Percentiles rank a stretch among this genome's conserved stretches.
Evolutionary conservation across 2,329 filamentous ascomycete genomes (phyloP).

Genomic region (Neofusicoccum umdonicola): DNA sequence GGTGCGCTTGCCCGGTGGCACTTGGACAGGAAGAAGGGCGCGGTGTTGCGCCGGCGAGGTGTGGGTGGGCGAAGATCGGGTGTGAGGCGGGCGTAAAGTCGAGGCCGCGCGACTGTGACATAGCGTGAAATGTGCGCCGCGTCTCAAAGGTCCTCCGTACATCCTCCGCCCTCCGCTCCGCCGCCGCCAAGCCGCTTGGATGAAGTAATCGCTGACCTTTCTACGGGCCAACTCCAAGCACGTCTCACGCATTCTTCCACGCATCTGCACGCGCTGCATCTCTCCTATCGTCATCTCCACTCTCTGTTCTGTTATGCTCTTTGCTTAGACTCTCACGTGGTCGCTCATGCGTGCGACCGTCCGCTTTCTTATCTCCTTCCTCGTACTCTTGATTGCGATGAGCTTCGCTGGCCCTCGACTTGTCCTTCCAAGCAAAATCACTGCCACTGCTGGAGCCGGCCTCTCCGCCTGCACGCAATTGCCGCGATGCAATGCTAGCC

Average conservation of each 20-base stretch:
- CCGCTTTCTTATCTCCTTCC: slow-evolving; percentile 16
- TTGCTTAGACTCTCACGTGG: neutral
- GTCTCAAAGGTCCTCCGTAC: neutral
- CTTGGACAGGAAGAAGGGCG: neutral
- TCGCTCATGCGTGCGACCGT: slow-evolving; percentile 17
- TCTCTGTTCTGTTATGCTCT: slow-evolving; percentile 12
- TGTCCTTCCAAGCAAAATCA: slow-evolving; percentile 10
- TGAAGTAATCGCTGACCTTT: neutral
- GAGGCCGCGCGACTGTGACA: neutral
- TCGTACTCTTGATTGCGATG: slow-evolving; percentile 17
- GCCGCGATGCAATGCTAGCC: slow-evolving; percentile 5
- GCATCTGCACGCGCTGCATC: neutral
- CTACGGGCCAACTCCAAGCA: neutral
- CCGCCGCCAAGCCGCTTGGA: neutral
- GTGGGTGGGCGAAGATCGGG: neutral
- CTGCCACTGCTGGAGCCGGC: slow-evolving; percentile 12
- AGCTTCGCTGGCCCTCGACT: slow-evolving; percentile 16
- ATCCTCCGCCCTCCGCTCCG: slow-evolving; percentile 4
- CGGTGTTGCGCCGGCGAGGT: neutral
- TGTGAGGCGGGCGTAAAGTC: neutral
- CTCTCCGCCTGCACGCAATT: slow-evolving; percentile 8
- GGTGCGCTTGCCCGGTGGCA: neutral
- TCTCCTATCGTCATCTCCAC: neutral
- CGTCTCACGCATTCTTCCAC: neutral
- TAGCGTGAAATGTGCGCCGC: neutral